Base-by-base conservation (phyloP, 2,329 filamentous ascomycete genomes). In the Trichoderma koningiopsis region DNA sequence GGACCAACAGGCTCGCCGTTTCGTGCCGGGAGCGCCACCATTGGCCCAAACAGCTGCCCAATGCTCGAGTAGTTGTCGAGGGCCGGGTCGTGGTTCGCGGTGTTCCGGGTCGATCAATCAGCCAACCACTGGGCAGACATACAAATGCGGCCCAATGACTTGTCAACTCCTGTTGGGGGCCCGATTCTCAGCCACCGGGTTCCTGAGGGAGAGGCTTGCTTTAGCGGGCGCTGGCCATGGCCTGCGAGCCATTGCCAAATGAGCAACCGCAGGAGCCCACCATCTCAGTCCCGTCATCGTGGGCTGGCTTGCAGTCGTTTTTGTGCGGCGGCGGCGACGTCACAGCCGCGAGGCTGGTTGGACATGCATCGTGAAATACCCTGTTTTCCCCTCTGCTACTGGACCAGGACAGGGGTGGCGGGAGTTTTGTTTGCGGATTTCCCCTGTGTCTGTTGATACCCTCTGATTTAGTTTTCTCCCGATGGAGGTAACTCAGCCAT, bases 241-340 rank as follows among this genome's bases (percentile, higher is more conserved):
- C 35, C 66, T 64, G 56, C 53, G n/a, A 68, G 72, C 73, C 74
- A 80, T 80, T 79, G 77, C 72, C 78, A 74, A 79, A 80, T 79
- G 73, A 77, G 72, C 55, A 70, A 52, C 31, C 53, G 61, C 55
- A 43, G 68, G 75, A 70, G 68, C 74, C 75, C 75, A 76, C 76
- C 76, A 72, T 74, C 71, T 66, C 71, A 69, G 68, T 77, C 73
- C 71, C 72, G 71, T 72, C 71, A 71, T 73, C 70, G 67, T 71
- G 71, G 70, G 65, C 63, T 70, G 70, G 69, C 69, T 62, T 68
- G 40, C 49, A 73, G 72, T 67, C 19, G 72, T 67, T 19, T 67
- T n/a, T 56, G 6, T 52, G 68, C 70, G 69, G 69, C 33, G 53
- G 55, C 47, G 68, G 60, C 68, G 61, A 69, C 68, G 68, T 69